Base-by-base conservation (phyloP, 768 basidiomycete species). In the Russula virescens region DNA sequence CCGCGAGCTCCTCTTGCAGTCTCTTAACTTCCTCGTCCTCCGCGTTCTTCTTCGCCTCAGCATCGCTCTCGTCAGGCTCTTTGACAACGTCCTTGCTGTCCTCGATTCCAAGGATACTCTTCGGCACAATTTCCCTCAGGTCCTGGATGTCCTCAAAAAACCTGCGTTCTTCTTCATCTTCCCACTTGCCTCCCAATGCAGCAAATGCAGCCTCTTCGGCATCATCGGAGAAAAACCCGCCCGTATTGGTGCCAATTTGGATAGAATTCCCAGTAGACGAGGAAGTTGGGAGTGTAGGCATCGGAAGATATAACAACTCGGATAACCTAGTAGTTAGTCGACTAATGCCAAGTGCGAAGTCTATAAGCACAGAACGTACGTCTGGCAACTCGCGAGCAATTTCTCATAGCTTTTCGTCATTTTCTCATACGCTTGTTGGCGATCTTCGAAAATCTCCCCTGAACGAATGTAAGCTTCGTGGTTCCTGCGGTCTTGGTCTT, bases 401-500 rank as follows among this genome's bases (percentile, higher is more conserved):
- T 95, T 93, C 75, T 99, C 97, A 69, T 98, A 98, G 49, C 86
- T 82, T 74, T 91, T 94, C 43, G 94, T 94, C 91, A 98, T 97
- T 76, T 93, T 94, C 78, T 99, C 97, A 72, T 99, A 99, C 11
- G 91, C 94, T 74, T 98, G 95, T 73, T 98, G 96, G 38, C 97
- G 85, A 73, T 99, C 97, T 71, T 99, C 97, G 68, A 99, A 99
- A 65, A 99, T 98, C 75, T 99, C 96, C 28, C 97, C 97, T 3
- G 95, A 98, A 35, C 95, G 92, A 68, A 99, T 98, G 72, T 99
- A 99, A 61, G 97, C 97, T 78, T 99, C 97, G 71, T 98, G 96
- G 69, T 99, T 99, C 55, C 89, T 82, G 65, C 88, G 87, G 73
- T 98, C 97, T 75, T 97, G 95, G 67, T 97, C 94, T 86, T 98